Percentiles rank a stretch among this genome's conserved stretches.
Evolutionary conservation across 805 yeast species (phyloP).

Genomic region (Blastobotrys terrestris): DNA sequence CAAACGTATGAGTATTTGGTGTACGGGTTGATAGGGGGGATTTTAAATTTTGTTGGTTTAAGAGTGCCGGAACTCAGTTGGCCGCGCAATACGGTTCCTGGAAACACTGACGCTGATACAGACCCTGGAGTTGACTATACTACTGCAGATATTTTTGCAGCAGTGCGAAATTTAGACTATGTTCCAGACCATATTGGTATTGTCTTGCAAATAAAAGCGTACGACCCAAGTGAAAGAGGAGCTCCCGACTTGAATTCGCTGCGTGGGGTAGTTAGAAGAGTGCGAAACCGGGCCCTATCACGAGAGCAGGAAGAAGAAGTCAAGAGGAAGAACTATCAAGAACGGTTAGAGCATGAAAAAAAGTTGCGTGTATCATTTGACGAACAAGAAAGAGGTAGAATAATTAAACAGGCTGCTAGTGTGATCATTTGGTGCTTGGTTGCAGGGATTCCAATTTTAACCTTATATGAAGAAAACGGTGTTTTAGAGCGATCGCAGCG

Average conservation of each 20-base stretch:
- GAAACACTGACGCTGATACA: not conserved
- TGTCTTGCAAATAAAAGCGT: not conserved
- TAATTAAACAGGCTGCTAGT: not conserved
- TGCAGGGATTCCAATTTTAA: not conserved
- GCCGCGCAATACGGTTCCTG: not conserved
- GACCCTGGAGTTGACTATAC: not conserved
- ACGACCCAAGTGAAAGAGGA: not conserved
- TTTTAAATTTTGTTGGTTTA: not conserved
- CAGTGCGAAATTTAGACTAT: not conserved
- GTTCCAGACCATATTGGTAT: not conserved
- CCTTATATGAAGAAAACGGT: not conserved
- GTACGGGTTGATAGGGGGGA: not conserved
- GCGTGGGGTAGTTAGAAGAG: not conserved
- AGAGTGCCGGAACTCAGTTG: not conserved
- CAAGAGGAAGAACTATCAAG: not conserved
- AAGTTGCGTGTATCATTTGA: not conserved
- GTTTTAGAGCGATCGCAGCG: not conserved
- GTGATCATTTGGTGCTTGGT: not conserved
- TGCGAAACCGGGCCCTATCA: not conserved
- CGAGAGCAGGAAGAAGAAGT: not conserved
- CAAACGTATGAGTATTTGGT: not conserved
- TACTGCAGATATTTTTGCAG: not conserved
- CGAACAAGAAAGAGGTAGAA: not conserved
- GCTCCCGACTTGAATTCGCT: not conserved
- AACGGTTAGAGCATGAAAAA: not conserved